phyloP scores from a whole-genome alignment of 805 yeast genomes.

The Candida xyloterini region DNA sequence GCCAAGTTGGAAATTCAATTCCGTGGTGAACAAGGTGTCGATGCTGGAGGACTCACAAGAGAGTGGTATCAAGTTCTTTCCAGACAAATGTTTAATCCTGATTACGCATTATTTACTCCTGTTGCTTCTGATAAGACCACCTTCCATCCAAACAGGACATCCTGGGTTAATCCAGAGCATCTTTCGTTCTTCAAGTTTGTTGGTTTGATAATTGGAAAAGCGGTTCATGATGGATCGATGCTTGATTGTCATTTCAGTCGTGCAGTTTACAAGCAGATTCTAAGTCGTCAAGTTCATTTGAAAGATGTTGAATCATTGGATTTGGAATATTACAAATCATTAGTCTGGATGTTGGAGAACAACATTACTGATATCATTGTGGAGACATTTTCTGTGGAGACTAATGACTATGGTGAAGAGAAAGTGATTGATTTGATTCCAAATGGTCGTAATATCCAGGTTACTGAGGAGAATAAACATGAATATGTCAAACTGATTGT shows the following conservation, averaged over 20 bases:
- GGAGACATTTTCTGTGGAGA: constrained; percentile 90
- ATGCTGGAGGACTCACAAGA: constrained; percentile 96
- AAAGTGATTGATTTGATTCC: constrained; percentile 79
- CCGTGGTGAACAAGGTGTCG: constrained; percentile 93
- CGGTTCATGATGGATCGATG: constrained; percentile 80
- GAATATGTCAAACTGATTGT: constrained; percentile 86
- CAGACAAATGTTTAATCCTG: constrained; percentile 94
- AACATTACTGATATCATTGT: constrained; percentile 94
- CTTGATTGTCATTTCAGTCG: constrained; percentile 93
- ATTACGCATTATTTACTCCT: constrained; percentile 86
- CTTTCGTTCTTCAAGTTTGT: constrained; percentile 89
- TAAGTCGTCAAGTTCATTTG: constrained; percentile 76
- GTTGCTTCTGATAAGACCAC: constrained; percentile 91
- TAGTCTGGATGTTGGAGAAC: constrained; percentile 94
- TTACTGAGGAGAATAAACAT: constrained; percentile 85
- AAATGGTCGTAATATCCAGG: constrained; percentile 77
- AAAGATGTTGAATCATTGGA: constrained; percentile 95
- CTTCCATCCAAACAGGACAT: constrained; percentile 91
- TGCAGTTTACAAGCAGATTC: constrained; percentile 85
- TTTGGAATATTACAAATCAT: constrained; percentile 84
- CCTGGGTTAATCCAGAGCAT: constrained; percentile 92
- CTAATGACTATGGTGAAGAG: constrained; percentile 91
- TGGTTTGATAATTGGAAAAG: constrained; percentile 93
- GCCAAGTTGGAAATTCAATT: constrained; percentile 78
- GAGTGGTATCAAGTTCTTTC: constrained; percentile 97